A percentile compares a stretch with the other conserved stretches of the same genome.
Evolutionary conservation across 2,329 filamentous ascomycete species (phyloP).

Genomic region (Phyllosticta paracitricarpa): DNA sequence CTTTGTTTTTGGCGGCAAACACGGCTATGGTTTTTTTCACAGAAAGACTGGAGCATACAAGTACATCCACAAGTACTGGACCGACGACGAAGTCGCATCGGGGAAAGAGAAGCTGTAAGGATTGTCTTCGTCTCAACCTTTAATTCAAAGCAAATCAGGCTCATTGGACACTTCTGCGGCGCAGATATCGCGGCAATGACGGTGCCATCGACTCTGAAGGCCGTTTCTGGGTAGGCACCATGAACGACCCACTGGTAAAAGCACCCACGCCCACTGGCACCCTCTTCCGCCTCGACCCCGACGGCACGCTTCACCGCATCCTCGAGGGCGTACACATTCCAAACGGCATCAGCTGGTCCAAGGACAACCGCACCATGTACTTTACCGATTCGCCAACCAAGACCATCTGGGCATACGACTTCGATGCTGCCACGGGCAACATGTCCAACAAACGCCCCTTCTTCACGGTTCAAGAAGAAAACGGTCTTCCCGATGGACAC

Average conservation of each 20-base stretch:
- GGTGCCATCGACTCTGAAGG: conserved; percentile 71
- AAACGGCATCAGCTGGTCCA: conserved; percentile 76
- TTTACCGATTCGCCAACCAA: conserved; percentile 68
- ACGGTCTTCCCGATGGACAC: conserved; percentile 68
- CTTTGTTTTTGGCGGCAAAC: conserved; percentile 71
- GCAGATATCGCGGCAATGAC: conserved; percentile 63
- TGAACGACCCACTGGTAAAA: conserved; percentile 69
- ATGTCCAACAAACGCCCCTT: conserved; percentile 61
- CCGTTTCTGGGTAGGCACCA: conserved; percentile 74
- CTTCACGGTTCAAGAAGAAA: conserved; percentile 49
- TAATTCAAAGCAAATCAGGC: not conserved
- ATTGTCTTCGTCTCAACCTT: not conserved
- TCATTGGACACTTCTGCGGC: not conserved
- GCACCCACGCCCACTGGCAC: conserved; percentile 46
- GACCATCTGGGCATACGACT: conserved; percentile 67
- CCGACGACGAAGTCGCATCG: conserved; percentile 34
- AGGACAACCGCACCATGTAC: conserved; percentile 64
- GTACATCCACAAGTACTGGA: conserved; percentile 50
- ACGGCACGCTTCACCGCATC: conserved; percentile 49
- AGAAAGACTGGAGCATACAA: conserved; percentile 46
- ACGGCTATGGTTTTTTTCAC: conserved; percentile 70
- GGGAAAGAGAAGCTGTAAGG: conserved; percentile 38
- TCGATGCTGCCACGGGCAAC: conserved; percentile 51
- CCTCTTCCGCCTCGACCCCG: conserved; percentile 60
- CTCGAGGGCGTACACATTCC: conserved; percentile 63